Evolutionary conservation across 768 basidiomycete species (phyloP), one percentile per base, ranked within the genome.

Genomic region (Kwoniella sp.): DNA sequence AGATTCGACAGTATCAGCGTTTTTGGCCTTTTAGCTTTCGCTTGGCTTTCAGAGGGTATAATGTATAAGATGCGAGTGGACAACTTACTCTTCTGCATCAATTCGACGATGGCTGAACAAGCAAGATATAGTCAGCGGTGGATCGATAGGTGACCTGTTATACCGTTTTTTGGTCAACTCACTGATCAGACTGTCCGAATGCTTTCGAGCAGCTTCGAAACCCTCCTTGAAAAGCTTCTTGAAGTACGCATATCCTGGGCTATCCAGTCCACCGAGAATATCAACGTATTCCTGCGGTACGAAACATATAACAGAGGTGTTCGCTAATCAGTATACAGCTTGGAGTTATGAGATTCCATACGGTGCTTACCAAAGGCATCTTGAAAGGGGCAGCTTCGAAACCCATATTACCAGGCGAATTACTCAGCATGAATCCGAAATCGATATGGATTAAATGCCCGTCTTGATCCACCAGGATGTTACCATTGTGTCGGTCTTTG

Each of bases 331-430:
- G 20, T 30, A 30, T 22, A 20, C 2, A 45, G 7, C 4, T 22
- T 7, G 34, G 30, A 12, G 25, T 30, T 23, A 22, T 56, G 22
- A 28, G 31, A 45, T 25, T 2, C 15, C 4, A 31, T n/a, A 20
- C 17, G n/a, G 2, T 34, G 66, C 76, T 66, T 23, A 78, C 76
- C 73, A 89, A 84, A 8, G 93, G 89, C 13, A 98, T 82, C 80
- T 99, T 99, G 86, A 99, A 99, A 0, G 96, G 96, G 1, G 96
- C 94, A n/a, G 94, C 95, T 82, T 99, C 96, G 79, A 99, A 98
- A 28, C 95, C 91, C 68, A 99, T 90, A 78, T 95, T 95, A 22
- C 95, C 95, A 0, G 96, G 96, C 1, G 94, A 93, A 80, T 97
- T 97, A 48, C 90, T 90, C 34, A 98, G 85, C 85, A 98, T 95